Percentiles rank a stretch among this genome's conserved stretches.
Evolutionary conservation across 148 eudicot genomes (phyloP).

Genomic region (Hydrangea macrophylla): DNA sequence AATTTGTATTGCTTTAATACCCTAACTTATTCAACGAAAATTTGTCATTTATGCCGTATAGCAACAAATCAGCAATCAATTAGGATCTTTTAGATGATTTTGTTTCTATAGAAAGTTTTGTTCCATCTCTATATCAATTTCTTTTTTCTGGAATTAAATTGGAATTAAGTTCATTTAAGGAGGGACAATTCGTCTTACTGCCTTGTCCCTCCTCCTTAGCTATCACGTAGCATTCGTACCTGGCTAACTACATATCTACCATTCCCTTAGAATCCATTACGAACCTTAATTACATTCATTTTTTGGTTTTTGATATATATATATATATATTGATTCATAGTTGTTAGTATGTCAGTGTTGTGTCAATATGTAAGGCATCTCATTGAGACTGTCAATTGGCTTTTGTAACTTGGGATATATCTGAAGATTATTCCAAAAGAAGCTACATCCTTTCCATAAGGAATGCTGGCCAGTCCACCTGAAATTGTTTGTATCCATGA

Average conservation of each 20-base stretch:
- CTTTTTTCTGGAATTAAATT: too few relatives aligned
- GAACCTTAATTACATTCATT: neutral
- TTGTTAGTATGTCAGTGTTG: neutral
- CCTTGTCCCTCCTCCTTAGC: neutral
- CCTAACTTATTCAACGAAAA: too few relatives aligned
- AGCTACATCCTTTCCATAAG: neutral
- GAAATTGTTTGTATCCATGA: neutral
- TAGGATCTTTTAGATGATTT: too few relatives aligned
- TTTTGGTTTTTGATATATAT: too few relatives aligned
- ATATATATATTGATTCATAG: too few relatives aligned
- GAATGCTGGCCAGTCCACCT: neutral
- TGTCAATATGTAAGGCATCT: neutral
- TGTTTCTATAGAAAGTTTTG: too few relatives aligned
- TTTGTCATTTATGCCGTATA: too few relatives aligned
- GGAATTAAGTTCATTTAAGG: too few relatives aligned
- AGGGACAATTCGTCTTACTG: neutral
- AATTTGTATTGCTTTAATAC: too few relatives aligned
- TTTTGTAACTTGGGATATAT: neutral
- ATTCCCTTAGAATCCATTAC: too few relatives aligned
- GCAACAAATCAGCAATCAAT: too few relatives aligned
- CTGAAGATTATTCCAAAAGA: neutral
- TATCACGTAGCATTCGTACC: neutral
- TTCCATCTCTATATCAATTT: too few relatives aligned
- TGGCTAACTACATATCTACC: neutral
- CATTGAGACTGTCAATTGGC: neutral